phyloP scores from a whole-genome alignment of 2,329 filamentous ascomycete genomes.

The Mycogone perniciosa region DNA sequence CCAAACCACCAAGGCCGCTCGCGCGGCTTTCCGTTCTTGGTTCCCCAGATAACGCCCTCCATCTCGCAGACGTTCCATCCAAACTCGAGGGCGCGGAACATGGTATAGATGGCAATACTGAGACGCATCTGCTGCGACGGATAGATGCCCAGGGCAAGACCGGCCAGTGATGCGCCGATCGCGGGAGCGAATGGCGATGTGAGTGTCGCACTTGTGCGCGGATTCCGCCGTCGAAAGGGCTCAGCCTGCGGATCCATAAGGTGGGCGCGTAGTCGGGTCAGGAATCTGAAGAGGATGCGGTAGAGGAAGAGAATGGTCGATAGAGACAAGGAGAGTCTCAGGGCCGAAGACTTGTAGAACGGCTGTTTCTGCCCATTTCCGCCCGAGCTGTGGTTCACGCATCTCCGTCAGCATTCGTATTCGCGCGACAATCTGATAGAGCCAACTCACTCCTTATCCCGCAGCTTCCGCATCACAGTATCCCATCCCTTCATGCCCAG shows the following conservation, averaged over 20 bases:
- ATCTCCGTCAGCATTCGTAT: neutral
- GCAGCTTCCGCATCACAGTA: slow-evolving; percentile 42
- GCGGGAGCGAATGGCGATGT: slow-evolving; percentile 82
- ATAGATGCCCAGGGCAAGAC: slow-evolving; percentile 72
- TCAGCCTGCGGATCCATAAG: slow-evolving; percentile 73
- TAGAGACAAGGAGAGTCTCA: slow-evolving; percentile 74
- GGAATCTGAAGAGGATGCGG: slow-evolving; percentile 83
- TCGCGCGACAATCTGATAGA: neutral
- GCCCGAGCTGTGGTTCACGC: slow-evolving; percentile 8
- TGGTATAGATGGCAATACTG: slow-evolving; percentile 73
- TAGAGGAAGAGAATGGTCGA: slow-evolving; percentile 84
- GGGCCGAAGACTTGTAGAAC: slow-evolving; percentile 58
- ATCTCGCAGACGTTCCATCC: slow-evolving; percentile 77
- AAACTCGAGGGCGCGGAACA: slow-evolving; percentile 79
- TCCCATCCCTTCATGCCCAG: slow-evolving; percentile 59
- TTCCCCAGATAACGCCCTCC: slow-evolving; percentile 60
- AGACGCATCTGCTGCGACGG: slow-evolving; percentile 61
- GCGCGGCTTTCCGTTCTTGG: slow-evolving; percentile 46
- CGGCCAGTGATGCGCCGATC: slow-evolving; percentile 82
- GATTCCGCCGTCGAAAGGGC: slow-evolving; percentile 78
- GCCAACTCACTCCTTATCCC: slow-evolving; percentile 39
- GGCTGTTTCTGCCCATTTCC: slow-evolving; percentile 40
- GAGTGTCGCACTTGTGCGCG: slow-evolving; percentile 63
- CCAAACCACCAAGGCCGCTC: slow-evolving; percentile 76
- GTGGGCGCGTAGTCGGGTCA: slow-evolving; percentile 69